Evolutionary conservation across 176 grass and related monocot genomes (phyloP).

Genomic region (Neostapfia colusana): DNA sequence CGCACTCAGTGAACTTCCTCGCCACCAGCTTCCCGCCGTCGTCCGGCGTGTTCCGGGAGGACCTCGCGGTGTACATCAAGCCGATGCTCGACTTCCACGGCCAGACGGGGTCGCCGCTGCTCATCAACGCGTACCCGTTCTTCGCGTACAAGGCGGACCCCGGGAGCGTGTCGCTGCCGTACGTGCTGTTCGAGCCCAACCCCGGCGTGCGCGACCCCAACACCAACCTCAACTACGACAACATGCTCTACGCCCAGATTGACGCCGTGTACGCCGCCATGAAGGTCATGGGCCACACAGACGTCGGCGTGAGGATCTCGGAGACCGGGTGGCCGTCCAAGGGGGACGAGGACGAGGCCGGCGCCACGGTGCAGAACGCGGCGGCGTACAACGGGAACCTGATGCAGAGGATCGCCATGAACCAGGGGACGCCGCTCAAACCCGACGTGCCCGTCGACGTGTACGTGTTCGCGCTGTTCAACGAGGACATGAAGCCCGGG

Average conservation of each 20-base stretch:
- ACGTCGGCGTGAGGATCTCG: conserved; percentile 61
- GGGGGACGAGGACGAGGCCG: conserved; percentile 68
- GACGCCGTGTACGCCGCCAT: conserved; percentile 91
- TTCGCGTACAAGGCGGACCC: conserved; percentile 74
- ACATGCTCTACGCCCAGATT: conserved; percentile 91
- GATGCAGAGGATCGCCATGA: conserved; percentile 60
- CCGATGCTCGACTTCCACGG: conserved; percentile 66
- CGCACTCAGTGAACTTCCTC: conserved; percentile 64
- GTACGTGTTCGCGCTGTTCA: conserved; percentile 85
- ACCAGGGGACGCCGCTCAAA: conserved; percentile 77
- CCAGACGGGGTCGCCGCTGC: conserved; percentile 53
- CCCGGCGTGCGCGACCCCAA: conserved; percentile 51
- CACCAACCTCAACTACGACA: conserved; percentile 69
- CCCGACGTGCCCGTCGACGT: conserved; percentile 79
- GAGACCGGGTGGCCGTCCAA: conserved; percentile 92
- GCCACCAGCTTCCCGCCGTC: conserved; percentile 70
- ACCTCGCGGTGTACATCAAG: conserved; percentile 60
- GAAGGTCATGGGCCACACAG: conserved; percentile 71
- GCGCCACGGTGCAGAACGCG: conserved; percentile 70
- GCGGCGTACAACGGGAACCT: conserved; percentile 81
- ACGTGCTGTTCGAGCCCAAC: conserved; percentile 85
- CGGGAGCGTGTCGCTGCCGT: conserved; percentile 53
- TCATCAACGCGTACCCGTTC: conserved; percentile 81
- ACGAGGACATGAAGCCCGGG: conserved; percentile 70
- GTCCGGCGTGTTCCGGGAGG: conserved; percentile 58